Conservation (phyloP, 2,329 filamentous ascomycete genomes). For the Pseudogymnoascus verrucosus region DNA sequence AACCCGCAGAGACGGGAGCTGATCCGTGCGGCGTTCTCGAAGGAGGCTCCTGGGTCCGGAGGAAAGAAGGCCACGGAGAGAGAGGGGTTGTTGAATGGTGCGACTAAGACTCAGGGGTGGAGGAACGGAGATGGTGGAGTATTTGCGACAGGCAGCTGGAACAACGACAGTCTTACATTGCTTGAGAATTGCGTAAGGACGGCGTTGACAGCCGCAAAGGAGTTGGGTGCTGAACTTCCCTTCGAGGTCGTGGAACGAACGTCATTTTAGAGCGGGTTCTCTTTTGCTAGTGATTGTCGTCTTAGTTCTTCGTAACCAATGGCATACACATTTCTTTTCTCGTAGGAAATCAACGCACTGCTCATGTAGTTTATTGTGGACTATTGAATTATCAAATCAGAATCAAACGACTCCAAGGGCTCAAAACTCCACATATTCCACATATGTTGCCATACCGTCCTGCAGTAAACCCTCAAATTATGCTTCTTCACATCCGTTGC, state of each 20-base stretch:
- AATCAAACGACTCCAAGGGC: neutral
- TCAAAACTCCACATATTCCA: constrained; percentile 10
- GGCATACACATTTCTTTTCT: neutral
- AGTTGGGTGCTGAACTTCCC: neutral
- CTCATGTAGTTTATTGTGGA: no score
- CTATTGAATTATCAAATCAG: neutral
- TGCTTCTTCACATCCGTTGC: constrained; percentile 9
- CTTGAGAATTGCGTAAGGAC: neutral
- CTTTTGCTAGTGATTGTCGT: neutral
- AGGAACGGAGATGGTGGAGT: neutral
- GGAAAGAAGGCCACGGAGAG: neutral
- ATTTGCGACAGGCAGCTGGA: no score
- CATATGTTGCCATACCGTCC: constrained; percentile 13
- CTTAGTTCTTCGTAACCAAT: neutral
- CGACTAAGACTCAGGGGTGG: neutral
- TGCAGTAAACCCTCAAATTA: constrained; percentile 11
- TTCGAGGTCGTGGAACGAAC: neutral
- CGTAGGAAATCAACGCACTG: neutral
- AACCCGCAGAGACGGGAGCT: neutral
- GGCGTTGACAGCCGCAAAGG: neutral
- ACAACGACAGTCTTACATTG: neutral
- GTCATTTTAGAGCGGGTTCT: neutral
- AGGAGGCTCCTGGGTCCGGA: neutral
- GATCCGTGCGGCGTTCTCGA: neutral
- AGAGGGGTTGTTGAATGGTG: neutral